phyloP scores from a whole-genome alignment of 2,329 filamentous ascomycete species.

The Ophiostoma perfectum region DNA sequence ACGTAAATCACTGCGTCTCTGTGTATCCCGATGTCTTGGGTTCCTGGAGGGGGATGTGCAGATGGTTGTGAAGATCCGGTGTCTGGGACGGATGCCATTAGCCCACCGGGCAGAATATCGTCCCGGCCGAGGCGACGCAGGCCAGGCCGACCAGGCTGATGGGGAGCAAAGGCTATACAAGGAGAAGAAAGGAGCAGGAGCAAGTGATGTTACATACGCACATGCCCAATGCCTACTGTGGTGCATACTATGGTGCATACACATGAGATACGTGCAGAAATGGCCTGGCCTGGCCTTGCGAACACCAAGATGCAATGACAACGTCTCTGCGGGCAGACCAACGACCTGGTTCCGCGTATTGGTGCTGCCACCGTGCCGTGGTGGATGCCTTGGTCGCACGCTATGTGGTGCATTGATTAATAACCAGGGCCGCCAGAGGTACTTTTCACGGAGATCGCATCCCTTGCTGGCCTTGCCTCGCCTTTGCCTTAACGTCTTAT shows the following conservation, averaged over 20 bases:
- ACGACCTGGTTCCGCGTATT: too few relatives aligned
- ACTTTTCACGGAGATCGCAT: background rate
- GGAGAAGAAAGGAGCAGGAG: background rate
- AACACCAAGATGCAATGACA: background rate
- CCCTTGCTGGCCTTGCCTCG: background rate
- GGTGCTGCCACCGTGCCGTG: too few relatives aligned
- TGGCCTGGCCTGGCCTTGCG: too few relatives aligned
- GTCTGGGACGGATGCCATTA: background rate
- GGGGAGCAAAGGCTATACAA: background rate
- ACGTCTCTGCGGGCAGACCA: too few relatives aligned
- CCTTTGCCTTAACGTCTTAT: background rate
- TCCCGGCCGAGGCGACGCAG: background rate
- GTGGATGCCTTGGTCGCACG: background rate
- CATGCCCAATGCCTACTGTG: background rate
- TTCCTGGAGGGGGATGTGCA: background rate
- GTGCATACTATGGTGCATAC: too few relatives aligned
- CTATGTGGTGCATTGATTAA: background rate
- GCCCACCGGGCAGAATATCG: background rate
- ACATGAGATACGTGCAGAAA: too few relatives aligned
- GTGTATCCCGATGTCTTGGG: background rate
- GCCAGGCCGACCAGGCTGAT: slow-evolving; percentile 3
- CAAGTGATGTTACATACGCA: background rate
- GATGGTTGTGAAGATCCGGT: background rate
- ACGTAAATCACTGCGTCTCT: background rate
- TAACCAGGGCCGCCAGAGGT: background rate